These are phyloP conservation scores for Alternaria longipes DNA, from an alignment of 2,329 filamentous ascomycete genomes.

Conservation along the genomic window DNA sequence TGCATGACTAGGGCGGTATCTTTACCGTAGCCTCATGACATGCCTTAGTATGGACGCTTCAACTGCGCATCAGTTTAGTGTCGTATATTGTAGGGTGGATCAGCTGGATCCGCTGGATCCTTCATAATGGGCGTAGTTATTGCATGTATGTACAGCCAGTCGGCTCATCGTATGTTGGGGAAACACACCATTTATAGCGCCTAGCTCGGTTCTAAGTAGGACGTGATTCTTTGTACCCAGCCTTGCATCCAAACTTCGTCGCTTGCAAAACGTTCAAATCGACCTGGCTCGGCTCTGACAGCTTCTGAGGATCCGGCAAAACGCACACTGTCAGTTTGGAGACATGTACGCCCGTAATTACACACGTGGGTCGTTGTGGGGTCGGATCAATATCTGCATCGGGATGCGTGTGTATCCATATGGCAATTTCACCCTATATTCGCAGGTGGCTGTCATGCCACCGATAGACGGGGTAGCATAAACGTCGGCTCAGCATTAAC, in stretches of 20 bases:
- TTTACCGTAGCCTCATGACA: conserved; percentile 19
- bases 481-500: conserved; percentile 8
- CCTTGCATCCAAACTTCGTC: conserved; percentile 10
- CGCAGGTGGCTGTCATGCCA: conserved; percentile 10
- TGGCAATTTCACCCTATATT: conserved; percentile 1
- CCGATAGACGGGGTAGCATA: not conserved
- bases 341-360: conserved; percentile 13
- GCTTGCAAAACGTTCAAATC: conserved; percentile 10
- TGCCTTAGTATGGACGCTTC: conserved; percentile 14
- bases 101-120: conserved; percentile 13
- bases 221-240: conserved; percentile 15
- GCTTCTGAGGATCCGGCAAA: conserved; percentile 2
- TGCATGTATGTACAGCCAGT: conserved; percentile 22
- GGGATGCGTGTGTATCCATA: conserved; percentile 1
- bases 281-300: conserved; percentile 8
- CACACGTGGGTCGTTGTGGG: conserved; percentile 8
- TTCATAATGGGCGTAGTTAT: conserved; percentile 15
- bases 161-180: conserved; percentile 10
- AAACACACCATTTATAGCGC: not conserved
- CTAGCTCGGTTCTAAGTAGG: conserved; percentile 14
- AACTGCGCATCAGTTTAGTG: conserved; percentile 20
- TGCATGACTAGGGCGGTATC: conserved; percentile 17
- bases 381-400: conserved; percentile 16
- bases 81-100: conserved; percentile 11
- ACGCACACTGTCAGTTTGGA: conserved; percentile 14